Conservation (phyloP, 1,284 basidiomycete genomes). For the Cerioporus squamosus region DNA sequence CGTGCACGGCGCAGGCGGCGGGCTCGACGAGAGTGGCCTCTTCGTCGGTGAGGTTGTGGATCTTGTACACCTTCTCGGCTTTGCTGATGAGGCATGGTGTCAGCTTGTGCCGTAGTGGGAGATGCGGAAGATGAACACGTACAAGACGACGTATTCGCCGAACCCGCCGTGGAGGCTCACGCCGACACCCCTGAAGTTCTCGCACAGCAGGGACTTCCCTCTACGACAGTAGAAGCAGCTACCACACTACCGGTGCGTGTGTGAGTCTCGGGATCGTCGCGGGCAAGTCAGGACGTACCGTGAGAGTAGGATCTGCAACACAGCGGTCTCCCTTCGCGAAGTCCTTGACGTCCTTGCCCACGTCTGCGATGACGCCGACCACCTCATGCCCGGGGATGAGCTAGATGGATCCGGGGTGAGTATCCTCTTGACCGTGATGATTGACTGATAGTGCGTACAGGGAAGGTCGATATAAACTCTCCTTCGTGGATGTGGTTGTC, state of each 20-base stretch:
- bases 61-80: constrained; percentile 80
- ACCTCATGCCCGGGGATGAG: constrained; percentile 85
- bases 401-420: constrained; percentile 37
- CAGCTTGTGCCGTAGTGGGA: constrained; percentile 26
- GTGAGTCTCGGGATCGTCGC: too few species aligned
- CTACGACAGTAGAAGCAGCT: constrained; percentile 85
- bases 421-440: constrained; percentile 2
- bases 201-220: constrained; percentile 74
- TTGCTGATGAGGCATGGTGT: constrained; percentile 41
- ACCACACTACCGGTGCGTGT: constrained; percentile 56
- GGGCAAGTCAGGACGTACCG: constrained; percentile 41
- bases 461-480: constrained; percentile 62
- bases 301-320: constrained; percentile 74
- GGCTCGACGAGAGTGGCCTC: constrained; percentile 90
- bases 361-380: constrained; percentile 68
- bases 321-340: constrained; percentile 78
- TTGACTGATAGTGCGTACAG: constrained; percentile 26
- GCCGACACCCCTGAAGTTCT: constrained; percentile 78
- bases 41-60: constrained; percentile 84
- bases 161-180: constrained; percentile 81
- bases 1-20: constrained; percentile 87
- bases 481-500: constrained; percentile 64
- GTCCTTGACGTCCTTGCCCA: constrained; percentile 73
- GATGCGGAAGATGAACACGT: background rate
- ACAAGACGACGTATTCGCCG: constrained; percentile 85